phyloP scores from a whole-genome alignment of 345 rosid species.

The Pistacia atlantica region DNA sequence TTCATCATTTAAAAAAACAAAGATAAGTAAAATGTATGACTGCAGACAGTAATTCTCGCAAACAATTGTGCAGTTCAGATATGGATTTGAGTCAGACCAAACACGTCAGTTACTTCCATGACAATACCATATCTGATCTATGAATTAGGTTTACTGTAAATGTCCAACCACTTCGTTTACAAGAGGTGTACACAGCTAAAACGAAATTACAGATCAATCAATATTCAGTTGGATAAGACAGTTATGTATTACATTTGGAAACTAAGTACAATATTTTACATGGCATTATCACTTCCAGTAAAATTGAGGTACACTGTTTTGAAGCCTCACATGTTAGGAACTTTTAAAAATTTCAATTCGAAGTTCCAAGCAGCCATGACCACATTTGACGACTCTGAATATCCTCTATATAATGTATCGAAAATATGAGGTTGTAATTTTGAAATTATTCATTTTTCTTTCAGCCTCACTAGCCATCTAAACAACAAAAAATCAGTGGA shows the following conservation, averaged over 20 bases:
- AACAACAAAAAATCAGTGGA: too few species aligned
- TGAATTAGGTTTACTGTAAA: not conserved
- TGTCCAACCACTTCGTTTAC: not conserved
- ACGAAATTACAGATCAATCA: not conserved
- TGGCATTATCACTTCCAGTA: not conserved
- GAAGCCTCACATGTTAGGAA: not conserved
- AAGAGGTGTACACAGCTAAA: not conserved
- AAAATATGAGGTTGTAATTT: not conserved
- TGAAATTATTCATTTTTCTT: not conserved
- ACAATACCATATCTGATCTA: not conserved
- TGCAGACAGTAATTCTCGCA: not conserved
- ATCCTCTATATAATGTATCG: not conserved
- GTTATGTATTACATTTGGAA: not conserved
- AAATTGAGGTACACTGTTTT: not conserved
- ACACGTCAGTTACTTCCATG: not conserved
- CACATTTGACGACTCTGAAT: not conserved
- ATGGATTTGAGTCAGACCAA: not conserved
- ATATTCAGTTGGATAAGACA: not conserved
- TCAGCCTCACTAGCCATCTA: not conserved
- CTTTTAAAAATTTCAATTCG: not conserved
- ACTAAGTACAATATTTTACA: not conserved
- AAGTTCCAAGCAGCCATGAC: not conserved
- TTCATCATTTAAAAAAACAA: not conserved
- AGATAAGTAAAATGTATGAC: not conserved
- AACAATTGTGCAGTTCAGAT: not conserved